A percentile compares a stretch with the other conserved stretches of the same genome.
Evolutionary conservation across 2,329 filamentous ascomycete species (phyloP).

Genomic region (Stemphylium beticola): DNA sequence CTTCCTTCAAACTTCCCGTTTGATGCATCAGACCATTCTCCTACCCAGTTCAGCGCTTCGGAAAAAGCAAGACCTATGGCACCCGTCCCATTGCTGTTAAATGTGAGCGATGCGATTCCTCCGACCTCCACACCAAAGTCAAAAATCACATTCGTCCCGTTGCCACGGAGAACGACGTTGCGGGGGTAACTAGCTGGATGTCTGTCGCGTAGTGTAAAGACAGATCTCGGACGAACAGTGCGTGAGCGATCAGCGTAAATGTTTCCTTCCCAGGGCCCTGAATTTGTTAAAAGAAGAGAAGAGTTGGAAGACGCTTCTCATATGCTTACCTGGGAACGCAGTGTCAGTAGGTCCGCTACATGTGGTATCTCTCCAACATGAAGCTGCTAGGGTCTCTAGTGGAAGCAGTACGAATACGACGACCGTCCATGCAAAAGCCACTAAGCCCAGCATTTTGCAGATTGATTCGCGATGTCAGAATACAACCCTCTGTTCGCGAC

Average conservation of each 20-base stretch:
- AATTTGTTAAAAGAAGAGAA: not conserved
- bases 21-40: constrained; percentile 52
- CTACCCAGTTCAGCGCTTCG: constrained; percentile 53
- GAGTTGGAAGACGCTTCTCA: too few species aligned
- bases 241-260: constrained; percentile 63
- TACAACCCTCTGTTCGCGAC: too few species aligned
- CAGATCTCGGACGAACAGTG: constrained; percentile 55
- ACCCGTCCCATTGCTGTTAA: constrained; percentile 50
- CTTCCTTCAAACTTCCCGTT: constrained; percentile 49
- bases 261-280: constrained; percentile 63
- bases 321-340: constrained; percentile 52
- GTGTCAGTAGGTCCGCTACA: constrained; percentile 59
- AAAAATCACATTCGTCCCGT: constrained; percentile 62
- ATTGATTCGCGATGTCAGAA: not conserved
- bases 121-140: constrained; percentile 67
- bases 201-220: constrained; percentile 47
- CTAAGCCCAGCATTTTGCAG: not conserved
- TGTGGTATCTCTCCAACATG: constrained; percentile 62
- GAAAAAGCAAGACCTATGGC: constrained; percentile 51
- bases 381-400: constrained; percentile 1
- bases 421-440: not conserved
- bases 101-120: constrained; percentile 61
- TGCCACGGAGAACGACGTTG: constrained; percentile 47
- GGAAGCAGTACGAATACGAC: not conserved
- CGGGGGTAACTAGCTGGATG: constrained; percentile 36